These are phyloP conservation scores for Pochonia chlamydosporia DNA, from an alignment of 2,329 filamentous ascomycete species.

Conservation along the genomic window DNA sequence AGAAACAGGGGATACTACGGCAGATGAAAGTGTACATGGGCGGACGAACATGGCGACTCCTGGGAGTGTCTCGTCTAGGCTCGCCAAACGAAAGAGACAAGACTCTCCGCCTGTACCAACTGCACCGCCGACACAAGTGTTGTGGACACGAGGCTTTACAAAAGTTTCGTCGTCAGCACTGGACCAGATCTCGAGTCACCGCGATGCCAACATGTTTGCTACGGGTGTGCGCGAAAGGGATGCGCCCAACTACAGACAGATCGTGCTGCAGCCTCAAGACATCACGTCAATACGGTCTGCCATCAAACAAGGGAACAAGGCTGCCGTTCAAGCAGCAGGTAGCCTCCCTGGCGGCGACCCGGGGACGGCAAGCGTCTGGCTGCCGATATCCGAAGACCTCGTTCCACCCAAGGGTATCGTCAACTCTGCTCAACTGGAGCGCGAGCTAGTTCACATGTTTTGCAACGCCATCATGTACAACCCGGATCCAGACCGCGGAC, in stretches of 20 bases:
- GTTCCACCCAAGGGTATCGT: constrained; percentile 85
- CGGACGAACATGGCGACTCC: constrained; percentile 31
- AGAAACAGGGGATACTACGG: constrained; percentile 49
- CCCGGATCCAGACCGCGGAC: constrained; percentile 67
- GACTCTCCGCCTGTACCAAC: constrained; percentile 42
- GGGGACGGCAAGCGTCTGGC: constrained; percentile 50
- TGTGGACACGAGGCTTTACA: constrained; percentile 70
- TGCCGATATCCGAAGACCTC: constrained; percentile 69
- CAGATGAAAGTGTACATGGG: constrained; percentile 44
- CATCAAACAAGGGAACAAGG: constrained; percentile 66
- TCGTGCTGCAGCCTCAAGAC: constrained; percentile 70
- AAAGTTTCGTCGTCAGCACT: constrained; percentile 67
- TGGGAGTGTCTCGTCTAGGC: constrained; percentile 30
- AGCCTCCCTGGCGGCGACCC: constrained; percentile 56
- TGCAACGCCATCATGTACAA: constrained; percentile 99
- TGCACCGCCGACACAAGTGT: constrained; percentile 59
- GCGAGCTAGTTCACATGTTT: constrained; percentile 93
- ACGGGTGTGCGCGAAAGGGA: constrained; percentile 68
- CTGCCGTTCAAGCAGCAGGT: constrained; percentile 54
- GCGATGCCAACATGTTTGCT: constrained; percentile 74
- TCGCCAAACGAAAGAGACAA: constrained; percentile 53
- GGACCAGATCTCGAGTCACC: constrained; percentile 71
- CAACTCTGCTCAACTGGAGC: constrained; percentile 87
- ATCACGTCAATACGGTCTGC: constrained; percentile 72
- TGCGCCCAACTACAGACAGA: constrained; percentile 68